Evolutionary conservation across 1,139 yeast species (phyloP).

Genomic region (Candida dubliniensis): DNA sequence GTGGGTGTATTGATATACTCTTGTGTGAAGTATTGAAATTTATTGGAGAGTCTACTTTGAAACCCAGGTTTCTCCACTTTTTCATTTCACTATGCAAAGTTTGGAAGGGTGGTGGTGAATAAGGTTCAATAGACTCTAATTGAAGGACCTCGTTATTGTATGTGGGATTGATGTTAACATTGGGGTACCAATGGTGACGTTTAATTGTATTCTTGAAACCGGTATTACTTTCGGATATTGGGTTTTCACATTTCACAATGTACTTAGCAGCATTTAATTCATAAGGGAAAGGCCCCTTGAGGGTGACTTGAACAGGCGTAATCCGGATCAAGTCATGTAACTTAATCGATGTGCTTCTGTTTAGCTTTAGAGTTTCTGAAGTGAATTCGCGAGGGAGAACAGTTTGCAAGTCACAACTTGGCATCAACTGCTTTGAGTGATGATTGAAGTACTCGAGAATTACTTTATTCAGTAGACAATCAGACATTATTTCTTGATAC

Average conservation of each 20-base stretch:
- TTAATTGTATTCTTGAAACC: no score
- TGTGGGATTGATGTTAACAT: no score
- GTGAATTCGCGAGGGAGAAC: not conserved
- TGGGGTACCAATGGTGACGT: no score
- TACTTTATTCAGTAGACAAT: not conserved
- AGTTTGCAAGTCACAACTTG: not conserved
- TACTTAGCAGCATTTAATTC: not conserved
- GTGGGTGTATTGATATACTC: not conserved
- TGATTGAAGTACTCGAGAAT: not conserved
- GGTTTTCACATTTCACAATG: not conserved
- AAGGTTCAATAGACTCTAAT: no score
- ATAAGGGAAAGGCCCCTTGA: conserved; percentile 1
- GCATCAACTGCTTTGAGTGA: not conserved
- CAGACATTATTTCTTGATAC: not conserved
- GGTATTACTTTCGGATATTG: no score
- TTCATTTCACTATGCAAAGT: no score
- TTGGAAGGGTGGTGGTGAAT: no score
- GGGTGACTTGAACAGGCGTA: not conserved
- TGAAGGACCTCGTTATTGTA: no score
- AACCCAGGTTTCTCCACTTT: not conserved
- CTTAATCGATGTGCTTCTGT: conserved; percentile 1
- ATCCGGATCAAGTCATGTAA: conserved; percentile 1
- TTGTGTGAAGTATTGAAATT: not conserved
- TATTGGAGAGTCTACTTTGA: not conserved
- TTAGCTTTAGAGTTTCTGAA: conserved; percentile 5